Evolutionary conservation across 2,329 filamentous ascomycete genomes (phyloP).

Genomic region (Exophiala xenobiotica): DNA sequence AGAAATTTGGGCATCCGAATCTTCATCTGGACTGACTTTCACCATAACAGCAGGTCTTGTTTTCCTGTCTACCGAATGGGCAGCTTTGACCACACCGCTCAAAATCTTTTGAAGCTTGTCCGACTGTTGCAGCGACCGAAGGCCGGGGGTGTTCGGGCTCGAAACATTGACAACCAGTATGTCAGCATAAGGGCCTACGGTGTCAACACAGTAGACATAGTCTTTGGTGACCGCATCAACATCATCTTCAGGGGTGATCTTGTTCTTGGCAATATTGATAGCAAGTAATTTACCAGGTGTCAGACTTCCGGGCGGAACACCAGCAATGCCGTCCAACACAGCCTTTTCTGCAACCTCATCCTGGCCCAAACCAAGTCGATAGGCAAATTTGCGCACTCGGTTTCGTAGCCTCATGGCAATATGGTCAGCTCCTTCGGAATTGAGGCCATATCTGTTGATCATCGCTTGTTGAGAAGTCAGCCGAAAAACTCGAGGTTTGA

Average conservation of each 20-base stretch:
- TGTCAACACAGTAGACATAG: slow-evolving; percentile 86
- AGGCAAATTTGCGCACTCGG: slow-evolving; percentile 75
- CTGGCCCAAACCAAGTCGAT: slow-evolving; percentile 63
- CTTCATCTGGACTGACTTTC: slow-evolving; percentile 95
- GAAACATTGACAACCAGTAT: slow-evolving; percentile 98
- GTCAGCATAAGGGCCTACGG: slow-evolving; percentile 83
- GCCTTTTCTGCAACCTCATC: slow-evolving; percentile 64
- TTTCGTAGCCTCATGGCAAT: slow-evolving; percentile 77
- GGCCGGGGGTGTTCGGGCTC: slow-evolving; percentile 90
- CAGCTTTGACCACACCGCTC: slow-evolving; percentile 77
- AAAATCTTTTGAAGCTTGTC: slow-evolving; percentile 81
- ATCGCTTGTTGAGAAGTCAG: slow-evolving; percentile 79
- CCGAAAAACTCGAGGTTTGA: slow-evolving; percentile 82
- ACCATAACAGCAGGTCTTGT: slow-evolving; percentile 86
- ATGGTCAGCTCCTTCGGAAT: slow-evolving; percentile 83
- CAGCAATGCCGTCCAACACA: slow-evolving; percentile 72
- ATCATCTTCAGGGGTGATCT: slow-evolving; percentile 80
- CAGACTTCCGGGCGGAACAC: slow-evolving; percentile 81
- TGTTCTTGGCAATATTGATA: slow-evolving; percentile 97
- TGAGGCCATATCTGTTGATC: slow-evolving; percentile 94
- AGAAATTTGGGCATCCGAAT: slow-evolving; percentile 76
- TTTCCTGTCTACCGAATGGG: slow-evolving; percentile 65
- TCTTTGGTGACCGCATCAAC: slow-evolving; percentile 74
- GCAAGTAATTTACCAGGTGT: slow-evolving; percentile 72
- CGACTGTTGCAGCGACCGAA: slow-evolving; percentile 80